Conservation (phyloP, 768 basidiomycete species). For the Neoboletus subvelutipes region DNA sequence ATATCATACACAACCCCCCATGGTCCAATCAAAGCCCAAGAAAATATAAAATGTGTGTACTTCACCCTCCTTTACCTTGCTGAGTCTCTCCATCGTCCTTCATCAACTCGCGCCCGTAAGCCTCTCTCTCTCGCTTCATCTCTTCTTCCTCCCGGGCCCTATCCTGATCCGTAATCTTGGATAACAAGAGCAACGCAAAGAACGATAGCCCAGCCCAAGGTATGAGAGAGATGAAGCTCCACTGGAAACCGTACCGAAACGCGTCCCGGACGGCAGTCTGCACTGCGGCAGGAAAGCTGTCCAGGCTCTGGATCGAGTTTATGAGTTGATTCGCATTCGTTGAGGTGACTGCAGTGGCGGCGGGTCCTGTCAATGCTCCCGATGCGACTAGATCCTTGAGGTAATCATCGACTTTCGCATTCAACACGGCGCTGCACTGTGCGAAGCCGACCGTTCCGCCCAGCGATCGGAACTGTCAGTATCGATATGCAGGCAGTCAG, state of each 20-base stretch:
- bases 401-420: not conserved
- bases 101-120: not conserved
- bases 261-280: not conserved
- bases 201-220: conserved; percentile 40
- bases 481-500: not conserved
- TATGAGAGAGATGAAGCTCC: conserved; percentile 39
- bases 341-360: not conserved
- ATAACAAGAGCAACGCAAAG: conserved; percentile 7
- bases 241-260: not conserved
- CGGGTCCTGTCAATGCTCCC: not conserved
- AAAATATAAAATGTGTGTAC: not conserved
- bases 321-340: not conserved
- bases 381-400: not conserved
- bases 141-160: not conserved
- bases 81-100: not conserved
- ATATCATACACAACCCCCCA: not conserved
- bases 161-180: not conserved
- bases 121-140: not conserved
- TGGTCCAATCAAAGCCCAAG: no score
- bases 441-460: not conserved
- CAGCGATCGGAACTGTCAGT: not conserved
- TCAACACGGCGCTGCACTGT: not conserved
- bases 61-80: not conserved
- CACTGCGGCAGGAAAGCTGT: not conserved
- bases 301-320: not conserved